These are phyloP conservation scores for Talaromyces liani DNA, from an alignment of 495 filamentous ascomycete species.

Conservation along the genomic window DNA sequence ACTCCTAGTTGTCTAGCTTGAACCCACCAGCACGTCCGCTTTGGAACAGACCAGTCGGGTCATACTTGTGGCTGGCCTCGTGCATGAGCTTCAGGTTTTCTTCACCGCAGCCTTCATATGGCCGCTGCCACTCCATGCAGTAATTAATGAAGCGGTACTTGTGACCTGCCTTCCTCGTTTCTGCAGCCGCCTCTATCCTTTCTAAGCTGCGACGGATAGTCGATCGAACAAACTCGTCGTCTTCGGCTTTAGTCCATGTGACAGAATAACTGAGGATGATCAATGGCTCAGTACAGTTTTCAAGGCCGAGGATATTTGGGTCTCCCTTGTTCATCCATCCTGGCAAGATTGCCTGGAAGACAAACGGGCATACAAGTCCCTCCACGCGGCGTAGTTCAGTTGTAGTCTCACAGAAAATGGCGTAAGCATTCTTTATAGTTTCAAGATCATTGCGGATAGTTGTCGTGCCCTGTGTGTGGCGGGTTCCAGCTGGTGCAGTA, in stretches of 20 bases:
- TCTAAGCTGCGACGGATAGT: constrained; percentile 17
- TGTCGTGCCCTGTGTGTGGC: constrained; percentile 22
- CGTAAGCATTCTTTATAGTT: constrained; percentile 18
- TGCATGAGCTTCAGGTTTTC: constrained; percentile 21
- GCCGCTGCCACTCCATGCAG: constrained; percentile 22
- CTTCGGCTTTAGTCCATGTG: constrained; percentile 18
- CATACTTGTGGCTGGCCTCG: constrained; percentile 21
- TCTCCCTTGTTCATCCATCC: constrained; percentile 19
- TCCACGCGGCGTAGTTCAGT: constrained; percentile 13
- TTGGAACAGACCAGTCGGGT: constrained; percentile 25
- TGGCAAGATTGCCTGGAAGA: constrained; percentile 22
- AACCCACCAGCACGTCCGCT: constrained; percentile 23
- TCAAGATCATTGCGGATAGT: constrained; percentile 24
- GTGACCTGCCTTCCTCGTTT: constrained; percentile 17
- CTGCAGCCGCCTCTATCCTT: constrained; percentile 21
- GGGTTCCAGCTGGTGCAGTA: constrained; percentile 19
- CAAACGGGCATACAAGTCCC: constrained; percentile 18
- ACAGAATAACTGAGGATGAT: constrained; percentile 24
- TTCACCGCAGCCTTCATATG: constrained; percentile 26
- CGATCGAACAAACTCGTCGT: constrained; percentile 22
- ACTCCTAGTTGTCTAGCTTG: constrained; percentile 17
- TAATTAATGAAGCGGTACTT: constrained; percentile 27
- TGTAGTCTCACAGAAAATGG: constrained; percentile 14
- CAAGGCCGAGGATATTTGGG: constrained; percentile 19
- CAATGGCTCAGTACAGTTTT: constrained; percentile 18